These are phyloP conservation scores for Ogataea sp. DNA, from an alignment of 805 yeast species.

Conservation along the genomic window DNA sequence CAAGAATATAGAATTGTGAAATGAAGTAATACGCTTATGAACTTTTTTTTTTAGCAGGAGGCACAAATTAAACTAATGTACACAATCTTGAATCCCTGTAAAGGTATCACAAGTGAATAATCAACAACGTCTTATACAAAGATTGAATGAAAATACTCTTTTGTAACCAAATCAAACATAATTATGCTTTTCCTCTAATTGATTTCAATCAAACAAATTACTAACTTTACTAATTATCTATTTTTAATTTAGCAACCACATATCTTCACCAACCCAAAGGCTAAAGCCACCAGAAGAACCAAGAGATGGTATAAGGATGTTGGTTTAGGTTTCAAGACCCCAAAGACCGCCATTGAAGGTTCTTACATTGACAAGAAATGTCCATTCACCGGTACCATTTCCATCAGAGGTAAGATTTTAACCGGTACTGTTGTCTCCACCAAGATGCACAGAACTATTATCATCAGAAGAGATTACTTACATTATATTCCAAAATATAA, in stretches of 20 bases:
- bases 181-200: no score
- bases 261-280: conserved; percentile 99
- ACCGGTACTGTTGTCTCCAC: conserved; percentile 99
- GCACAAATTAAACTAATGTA: no score
- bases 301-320: conserved; percentile 99
- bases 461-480: conserved; percentile 99
- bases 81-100: no score
- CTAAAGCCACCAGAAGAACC: conserved; percentile 96
- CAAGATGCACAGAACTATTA: conserved; percentile 99
- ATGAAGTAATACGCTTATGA: no score
- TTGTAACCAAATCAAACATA: no score
- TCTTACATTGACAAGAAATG: conserved; percentile 99
- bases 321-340: conserved; percentile 99
- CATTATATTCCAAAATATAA: conserved; percentile 99
- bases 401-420: conserved; percentile 99
- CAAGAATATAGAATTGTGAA: no score
- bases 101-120: no score
- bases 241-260: conserved; percentile 81
- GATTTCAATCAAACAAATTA: no score
- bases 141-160: no score
- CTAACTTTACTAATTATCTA: neutral
- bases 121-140: no score
- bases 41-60: no score
- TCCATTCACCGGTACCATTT: conserved; percentile 95
- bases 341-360: conserved; percentile 97